A percentile compares a stretch with the other conserved stretches of the same genome.
phyloP scores from a whole-genome alignment of 2,329 filamentous ascomycete species.

The Fonsecaea pedrosoi region DNA sequence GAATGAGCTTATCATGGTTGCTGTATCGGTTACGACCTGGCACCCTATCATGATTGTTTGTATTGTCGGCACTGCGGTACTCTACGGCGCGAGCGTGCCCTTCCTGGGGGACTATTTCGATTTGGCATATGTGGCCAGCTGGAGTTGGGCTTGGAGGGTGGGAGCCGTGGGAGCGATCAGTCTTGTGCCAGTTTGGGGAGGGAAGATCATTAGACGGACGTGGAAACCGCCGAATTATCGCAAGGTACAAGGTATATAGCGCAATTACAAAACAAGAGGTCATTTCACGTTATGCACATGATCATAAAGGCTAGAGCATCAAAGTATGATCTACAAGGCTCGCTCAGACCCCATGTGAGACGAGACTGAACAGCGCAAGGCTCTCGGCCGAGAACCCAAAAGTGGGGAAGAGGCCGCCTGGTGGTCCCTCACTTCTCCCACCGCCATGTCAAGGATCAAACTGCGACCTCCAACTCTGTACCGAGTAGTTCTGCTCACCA shows the following conservation, averaged over 20 bases:
- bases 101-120: constrained; percentile 93
- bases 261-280: background rate
- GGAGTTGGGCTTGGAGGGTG: constrained; percentile 89
- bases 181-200: constrained; percentile 83
- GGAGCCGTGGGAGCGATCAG: constrained; percentile 79
- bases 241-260: constrained; percentile 68
- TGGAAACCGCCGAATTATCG: constrained; percentile 93
- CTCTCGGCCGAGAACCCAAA: background rate
- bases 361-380: background rate
- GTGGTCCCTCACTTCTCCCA: background rate
- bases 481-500: background rate
- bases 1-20: constrained; percentile 97
- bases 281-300: background rate
- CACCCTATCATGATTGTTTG: constrained; percentile 88
- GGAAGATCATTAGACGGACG: constrained; percentile 81
- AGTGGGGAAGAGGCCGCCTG: background rate
- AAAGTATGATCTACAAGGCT: background rate
- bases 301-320: background rate
- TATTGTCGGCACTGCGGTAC: constrained; percentile 78
- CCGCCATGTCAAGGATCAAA: background rate
- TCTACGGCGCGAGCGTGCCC: constrained; percentile 84
- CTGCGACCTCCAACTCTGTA: background rate
- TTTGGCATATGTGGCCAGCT: constrained; percentile 74
- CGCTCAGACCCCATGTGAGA: background rate
- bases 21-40: constrained; percentile 96